These are phyloP conservation scores for Malus hybrid DNA, from an alignment of 331 rosid species.

Conservation along the genomic window DNA sequence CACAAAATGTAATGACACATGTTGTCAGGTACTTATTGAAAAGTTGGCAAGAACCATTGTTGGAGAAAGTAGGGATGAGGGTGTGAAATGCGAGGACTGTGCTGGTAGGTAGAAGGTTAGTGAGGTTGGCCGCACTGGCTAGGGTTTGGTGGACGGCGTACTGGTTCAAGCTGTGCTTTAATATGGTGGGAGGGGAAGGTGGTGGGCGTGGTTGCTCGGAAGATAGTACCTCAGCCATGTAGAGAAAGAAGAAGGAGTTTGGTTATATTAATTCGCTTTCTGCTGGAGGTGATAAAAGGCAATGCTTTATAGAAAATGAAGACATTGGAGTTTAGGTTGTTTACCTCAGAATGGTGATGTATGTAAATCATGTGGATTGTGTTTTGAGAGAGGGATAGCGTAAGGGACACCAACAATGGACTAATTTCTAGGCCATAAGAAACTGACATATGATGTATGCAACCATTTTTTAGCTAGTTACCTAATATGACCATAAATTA, in stretches of 20 bases:
- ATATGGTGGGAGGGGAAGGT: neutral
- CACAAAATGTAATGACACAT: constrained; percentile 2
- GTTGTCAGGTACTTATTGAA: constrained; percentile 17
- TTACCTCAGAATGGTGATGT: no score
- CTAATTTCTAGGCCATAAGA: constrained; percentile 2
- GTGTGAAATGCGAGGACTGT: constrained; percentile 46
- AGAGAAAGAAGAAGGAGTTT: neutral
- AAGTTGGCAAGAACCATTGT: constrained; percentile 34
- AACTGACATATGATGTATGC: neutral
- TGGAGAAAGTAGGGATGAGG: constrained; percentile 43
- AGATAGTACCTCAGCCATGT: neutral
- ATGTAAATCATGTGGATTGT: neutral
- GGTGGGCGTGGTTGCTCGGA: neutral
- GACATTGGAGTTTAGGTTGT: neutral
- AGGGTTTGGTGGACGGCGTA: constrained; percentile 26
- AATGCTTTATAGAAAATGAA: neutral
- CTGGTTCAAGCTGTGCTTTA: neutral
- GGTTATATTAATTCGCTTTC: neutral
- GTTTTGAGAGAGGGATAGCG: constrained; percentile 4
- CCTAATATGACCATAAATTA: neutral
- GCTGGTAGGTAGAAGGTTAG: constrained; percentile 43
- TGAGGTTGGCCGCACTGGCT: constrained; percentile 35
- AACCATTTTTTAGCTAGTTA: neutral
- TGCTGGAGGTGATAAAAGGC: neutral
- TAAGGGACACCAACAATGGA: constrained; percentile 1